These are phyloP conservation scores for Graphilbum ipis-grandicollis DNA, from an alignment of 2,329 filamentous ascomycete genomes.

Conservation along the genomic window DNA sequence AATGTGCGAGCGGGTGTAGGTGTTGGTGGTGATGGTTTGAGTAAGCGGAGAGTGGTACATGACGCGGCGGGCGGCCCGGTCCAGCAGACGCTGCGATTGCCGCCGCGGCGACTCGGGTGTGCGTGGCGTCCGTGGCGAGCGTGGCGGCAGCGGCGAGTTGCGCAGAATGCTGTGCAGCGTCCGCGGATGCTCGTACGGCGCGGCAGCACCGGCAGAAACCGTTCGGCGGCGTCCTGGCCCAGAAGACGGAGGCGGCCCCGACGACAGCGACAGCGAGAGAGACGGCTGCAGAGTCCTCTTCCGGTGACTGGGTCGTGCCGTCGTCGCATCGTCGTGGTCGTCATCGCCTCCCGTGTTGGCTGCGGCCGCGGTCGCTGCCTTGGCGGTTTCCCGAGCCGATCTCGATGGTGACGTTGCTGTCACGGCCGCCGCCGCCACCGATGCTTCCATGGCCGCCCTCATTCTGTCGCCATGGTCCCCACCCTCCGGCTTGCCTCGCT, in stretches of 20 bases:
- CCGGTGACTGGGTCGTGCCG: too few species aligned
- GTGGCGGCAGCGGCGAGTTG: conserved; percentile 44
- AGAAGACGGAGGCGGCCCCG: too few species aligned
- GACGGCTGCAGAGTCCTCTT: too few species aligned
- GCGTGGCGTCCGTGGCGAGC: conserved; percentile 27
- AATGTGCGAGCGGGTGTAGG: conserved; percentile 44
- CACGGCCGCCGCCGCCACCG: neutral
- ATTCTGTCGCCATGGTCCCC: too few species aligned
- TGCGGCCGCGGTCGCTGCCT: neutral
- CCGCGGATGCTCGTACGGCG: conserved; percentile 41
- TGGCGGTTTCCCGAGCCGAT: too few species aligned
- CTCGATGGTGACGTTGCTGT: too few species aligned
- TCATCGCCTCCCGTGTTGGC: too few species aligned
- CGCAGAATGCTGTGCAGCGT: conserved; percentile 46
- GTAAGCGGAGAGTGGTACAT: conserved; percentile 45
- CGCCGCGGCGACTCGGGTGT: conserved; percentile 35
- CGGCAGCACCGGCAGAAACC: conserved; percentile 13
- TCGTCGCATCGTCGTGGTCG: too few species aligned
- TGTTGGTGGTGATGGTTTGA: conserved; percentile 45
- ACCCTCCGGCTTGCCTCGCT: too few species aligned
- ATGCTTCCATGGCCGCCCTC: too few species aligned
- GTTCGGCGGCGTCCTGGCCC: conserved; percentile 10
- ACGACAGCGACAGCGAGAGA: too few species aligned
- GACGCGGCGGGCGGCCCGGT: conserved; percentile 37
- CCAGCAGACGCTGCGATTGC: conserved; percentile 34